Conservation (phyloP, 2,329 filamentous ascomycete genomes). For the Herpotrichia juniperi region DNA sequence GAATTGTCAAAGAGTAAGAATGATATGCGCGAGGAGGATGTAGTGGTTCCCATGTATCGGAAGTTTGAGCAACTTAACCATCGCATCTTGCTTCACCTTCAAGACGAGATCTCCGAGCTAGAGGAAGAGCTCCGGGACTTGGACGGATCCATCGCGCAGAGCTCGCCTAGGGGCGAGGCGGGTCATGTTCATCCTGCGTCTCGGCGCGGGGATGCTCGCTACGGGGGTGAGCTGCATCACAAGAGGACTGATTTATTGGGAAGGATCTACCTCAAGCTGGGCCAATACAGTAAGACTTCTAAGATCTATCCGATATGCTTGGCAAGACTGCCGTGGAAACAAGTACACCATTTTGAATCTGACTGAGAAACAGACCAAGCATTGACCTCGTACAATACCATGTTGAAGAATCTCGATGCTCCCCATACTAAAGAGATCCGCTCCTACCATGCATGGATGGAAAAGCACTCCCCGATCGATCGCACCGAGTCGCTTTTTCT, state of each 20-base stretch:
- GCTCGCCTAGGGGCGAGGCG: slow-evolving; percentile 31
- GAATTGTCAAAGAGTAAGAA: slow-evolving; percentile 29
- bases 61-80: slow-evolving; percentile 84
- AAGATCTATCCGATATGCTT: neutral
- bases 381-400: slow-evolving; percentile 62
- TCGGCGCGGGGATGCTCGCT: slow-evolving; percentile 61
- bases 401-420: slow-evolving; percentile 57
- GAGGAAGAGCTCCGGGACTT: slow-evolving; percentile 77
- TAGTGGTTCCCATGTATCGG: slow-evolving; percentile 71
- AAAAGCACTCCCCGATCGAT: slow-evolving; percentile 60
- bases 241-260: slow-evolving; percentile 66
- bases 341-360: slow-evolving; percentile 7
- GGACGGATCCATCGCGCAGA: slow-evolving; percentile 64
- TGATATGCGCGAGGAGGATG: slow-evolving; percentile 18
- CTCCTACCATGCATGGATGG: slow-evolving; percentile 63
- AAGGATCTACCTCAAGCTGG: slow-evolving; percentile 68
- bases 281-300: slow-evolving; percentile 65
- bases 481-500: slow-evolving; percentile 67
- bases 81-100: slow-evolving; percentile 78
- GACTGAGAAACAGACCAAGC: slow-evolving; percentile 50
- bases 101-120: slow-evolving; percentile 82
- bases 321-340: no score
- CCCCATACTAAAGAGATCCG: slow-evolving; percentile 60
- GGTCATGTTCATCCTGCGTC: slow-evolving; percentile 60
- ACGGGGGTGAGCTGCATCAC: slow-evolving; percentile 64